phyloP scores from a whole-genome alignment of 1,139 yeast genomes.

The Suhomyces coccinellae region DNA sequence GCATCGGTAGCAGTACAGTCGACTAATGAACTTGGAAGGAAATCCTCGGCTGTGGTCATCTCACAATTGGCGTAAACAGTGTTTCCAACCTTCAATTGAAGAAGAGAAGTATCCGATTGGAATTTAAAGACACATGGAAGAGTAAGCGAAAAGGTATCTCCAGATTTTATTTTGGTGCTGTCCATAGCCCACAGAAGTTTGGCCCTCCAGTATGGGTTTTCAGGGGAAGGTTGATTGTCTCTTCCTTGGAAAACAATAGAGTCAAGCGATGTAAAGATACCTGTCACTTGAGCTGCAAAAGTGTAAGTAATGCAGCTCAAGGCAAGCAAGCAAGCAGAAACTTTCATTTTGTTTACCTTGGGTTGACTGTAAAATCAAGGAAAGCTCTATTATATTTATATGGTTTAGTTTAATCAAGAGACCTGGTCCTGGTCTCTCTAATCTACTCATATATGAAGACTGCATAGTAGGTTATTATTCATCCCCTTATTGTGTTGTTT shows the following conservation, averaged over 20 bases:
- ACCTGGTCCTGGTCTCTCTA: too few relatives aligned
- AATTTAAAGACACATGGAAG: slow-evolving; percentile 36
- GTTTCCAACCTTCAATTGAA: slow-evolving; percentile 21
- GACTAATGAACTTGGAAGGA: slow-evolving; percentile 25
- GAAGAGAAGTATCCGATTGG: slow-evolving; percentile 18
- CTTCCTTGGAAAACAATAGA: slow-evolving; percentile 6
- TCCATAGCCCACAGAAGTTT: slow-evolving; percentile 26
- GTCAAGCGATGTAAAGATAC: slow-evolving; percentile 21
- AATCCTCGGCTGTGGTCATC: slow-evolving; percentile 24
- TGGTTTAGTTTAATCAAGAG: too few relatives aligned
- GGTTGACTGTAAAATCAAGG: too few relatives aligned
- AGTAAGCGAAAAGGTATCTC: slow-evolving; percentile 34
- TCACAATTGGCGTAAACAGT: slow-evolving; percentile 29
- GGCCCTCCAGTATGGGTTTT: slow-evolving; percentile 27
- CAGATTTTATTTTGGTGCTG: slow-evolving; percentile 22
- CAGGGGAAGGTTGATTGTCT: slow-evolving; percentile 4
- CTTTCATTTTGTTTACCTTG: too few relatives aligned
- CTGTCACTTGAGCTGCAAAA: slow-evolving; percentile 12
- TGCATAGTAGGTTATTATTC: too few relatives aligned
- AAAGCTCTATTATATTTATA: too few relatives aligned
- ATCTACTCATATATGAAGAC: too few relatives aligned
- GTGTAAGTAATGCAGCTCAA: too few relatives aligned
- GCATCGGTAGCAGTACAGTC: slow-evolving; percentile 24
- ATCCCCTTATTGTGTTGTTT: too few relatives aligned
- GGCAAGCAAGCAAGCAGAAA: too few relatives aligned